Base-by-base conservation (phyloP, 768 basidiomycete species). In the Cyclocybe aegerita region DNA sequence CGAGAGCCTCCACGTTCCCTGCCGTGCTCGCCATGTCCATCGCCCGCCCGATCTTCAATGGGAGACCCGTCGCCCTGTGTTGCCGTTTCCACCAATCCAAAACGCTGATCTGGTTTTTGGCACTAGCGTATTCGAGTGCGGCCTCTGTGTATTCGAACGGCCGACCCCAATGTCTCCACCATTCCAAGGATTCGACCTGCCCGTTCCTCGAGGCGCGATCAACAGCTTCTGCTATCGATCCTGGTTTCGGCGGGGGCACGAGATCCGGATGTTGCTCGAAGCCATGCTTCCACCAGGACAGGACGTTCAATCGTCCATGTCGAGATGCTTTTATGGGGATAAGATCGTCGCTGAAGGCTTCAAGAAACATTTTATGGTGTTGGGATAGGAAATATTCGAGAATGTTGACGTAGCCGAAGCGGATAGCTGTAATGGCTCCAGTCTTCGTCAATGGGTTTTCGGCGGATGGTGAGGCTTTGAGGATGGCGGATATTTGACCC, bases 21-120 rank as follows among this genome's bases (percentile, higher is more conserved):
- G 88, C 85, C 12, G 80, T 86, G 60, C 85, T 86, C 9, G 92
- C 91, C 76, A 84, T 83, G 62, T 93, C 91, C 81, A 93, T 88
- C 15, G 85, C 87, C 35, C 88, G 83, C 2, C 91, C 91, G 16
- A 92, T 82, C 65, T 90, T 91, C 57, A 93, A 80, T 9, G 81
- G 78, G 31, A 91, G 69, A 3, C 73, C 71, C 2, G 65, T 65
- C 39, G 65, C 66, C 31, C 65, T 64, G 56, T 81, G 70, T 52
- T 85, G 83, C 40, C 72, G 70, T 56, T 84, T 83, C 91, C 90
- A 93, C 91, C 91, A 93, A 33, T 88, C 84, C 38, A 93, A 78
- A 4, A 90, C 83, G 4, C 77, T 70, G n/a, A 91, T 72, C 58
- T 83, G 85, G 53, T 87, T 88, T 61, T 85, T 90, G 12, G 87